Conservation (phyloP, 1,139 yeast genomes). For the Candida tetrigidarum region DNA sequence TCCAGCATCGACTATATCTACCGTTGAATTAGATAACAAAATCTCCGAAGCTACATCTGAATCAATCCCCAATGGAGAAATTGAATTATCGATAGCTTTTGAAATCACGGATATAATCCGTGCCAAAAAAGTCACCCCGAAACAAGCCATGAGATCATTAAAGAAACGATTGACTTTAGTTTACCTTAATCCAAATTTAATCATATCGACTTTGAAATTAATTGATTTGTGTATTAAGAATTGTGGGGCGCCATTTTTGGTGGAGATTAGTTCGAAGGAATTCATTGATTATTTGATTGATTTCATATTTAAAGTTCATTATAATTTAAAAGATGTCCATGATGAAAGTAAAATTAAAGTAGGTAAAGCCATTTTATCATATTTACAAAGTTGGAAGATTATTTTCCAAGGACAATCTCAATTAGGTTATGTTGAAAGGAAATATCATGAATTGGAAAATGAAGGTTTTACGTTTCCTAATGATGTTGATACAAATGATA, state of each 20-base stretch:
- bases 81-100: slow-evolving; percentile 77
- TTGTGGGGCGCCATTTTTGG: slow-evolving; percentile 85
- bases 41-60: slow-evolving; percentile 86
- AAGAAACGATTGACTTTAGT: slow-evolving; percentile 72
- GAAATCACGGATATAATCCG: slow-evolving; percentile 90
- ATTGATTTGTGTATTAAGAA: slow-evolving; percentile 90
- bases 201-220: slow-evolving; percentile 73
- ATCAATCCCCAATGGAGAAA: slow-evolving; percentile 88
- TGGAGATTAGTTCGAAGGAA: slow-evolving; percentile 82
- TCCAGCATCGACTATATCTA: slow-evolving; percentile 34
- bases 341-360: slow-evolving; percentile 59
- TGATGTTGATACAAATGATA: slow-evolving; percentile 29
- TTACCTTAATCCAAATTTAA: slow-evolving; percentile 73
- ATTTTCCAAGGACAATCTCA: slow-evolving; percentile 75
- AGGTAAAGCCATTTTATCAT: slow-evolving; percentile 59
- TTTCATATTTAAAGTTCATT: slow-evolving; percentile 42
- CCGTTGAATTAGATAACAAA: slow-evolving; percentile 62
- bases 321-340: slow-evolving; percentile 34
- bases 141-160: slow-evolving; percentile 81
- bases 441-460: slow-evolving; percentile 59
- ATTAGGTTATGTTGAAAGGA: slow-evolving; percentile 64
- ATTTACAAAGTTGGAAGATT: slow-evolving; percentile 77
- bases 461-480: slow-evolving; percentile 78
- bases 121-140: slow-evolving; percentile 80
- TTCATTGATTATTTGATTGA: slow-evolving; percentile 76